Evolutionary conservation across 257 asterid genomes (phyloP), one percentile per base, ranked within the genome.

Genomic region (Solanum pennellii): DNA sequence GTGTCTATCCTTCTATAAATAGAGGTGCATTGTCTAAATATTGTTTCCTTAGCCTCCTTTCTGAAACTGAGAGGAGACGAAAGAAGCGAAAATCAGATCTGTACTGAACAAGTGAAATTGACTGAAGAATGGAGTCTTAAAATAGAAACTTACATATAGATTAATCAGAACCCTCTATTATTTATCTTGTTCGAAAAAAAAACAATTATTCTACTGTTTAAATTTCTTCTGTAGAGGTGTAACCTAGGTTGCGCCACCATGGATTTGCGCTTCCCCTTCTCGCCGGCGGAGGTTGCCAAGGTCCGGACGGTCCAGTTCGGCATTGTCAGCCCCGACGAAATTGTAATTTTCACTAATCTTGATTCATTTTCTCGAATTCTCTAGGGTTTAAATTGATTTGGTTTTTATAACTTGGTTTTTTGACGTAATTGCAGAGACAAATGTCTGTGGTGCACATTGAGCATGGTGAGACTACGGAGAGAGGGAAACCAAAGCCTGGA

Each of bases 391-490:
- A 15, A 27, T 79, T 79, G 85, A 47, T 80, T 80, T 80, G 9
- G 65, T 1, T 66, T 21, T 84, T 87, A 47, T 86, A 39, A 31
- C 83, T 45, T 68, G 0, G 62, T 52, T 69, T 6, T 41, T 35
- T 83, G 66, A 73, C 11, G 66, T 45, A 45, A 27, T 80, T 91
- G 93, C 92, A 97, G 99, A 89, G 99, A 88, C 99, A 96, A 95
- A 96, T 96, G 98, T 97, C 99, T 5, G 99, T 97, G 49, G 95
- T 96, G 88, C 99, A 97, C 83, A 97, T 97, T 69, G 99, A 97
- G 92, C 99, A 97, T 88, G 89, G 98, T 27, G 99, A 97, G 93
- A 96, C 99, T 59, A 97, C 95, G 73, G 99, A 97, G 65, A 93
- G 98, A 86, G 99, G 99, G 52, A 97, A 97, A 93, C 99, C 99